phyloP scores from a whole-genome alignment of 2,329 filamentous ascomycete species.

The Aspergillus quadricinctus region DNA sequence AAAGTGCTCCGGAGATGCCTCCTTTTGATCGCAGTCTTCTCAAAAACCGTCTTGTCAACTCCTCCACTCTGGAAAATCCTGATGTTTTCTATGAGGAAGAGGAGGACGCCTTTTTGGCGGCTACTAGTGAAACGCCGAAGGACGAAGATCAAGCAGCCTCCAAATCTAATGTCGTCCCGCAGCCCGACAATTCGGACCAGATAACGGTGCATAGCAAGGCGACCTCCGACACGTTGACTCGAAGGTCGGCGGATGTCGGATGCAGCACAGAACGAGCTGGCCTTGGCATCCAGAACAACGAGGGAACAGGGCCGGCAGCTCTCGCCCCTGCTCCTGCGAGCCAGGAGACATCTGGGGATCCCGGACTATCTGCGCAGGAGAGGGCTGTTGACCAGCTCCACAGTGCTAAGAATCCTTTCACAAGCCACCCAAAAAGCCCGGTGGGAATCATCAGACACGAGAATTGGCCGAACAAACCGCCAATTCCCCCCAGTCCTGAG shows the following conservation, averaged over 20 bases:
- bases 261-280: constrained; percentile 16
- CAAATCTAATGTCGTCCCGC: constrained; percentile 1
- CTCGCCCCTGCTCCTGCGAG: background rate
- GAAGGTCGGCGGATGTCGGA: constrained; percentile 10
- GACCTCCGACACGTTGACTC: constrained; percentile 25
- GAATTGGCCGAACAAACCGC: constrained; percentile 19
- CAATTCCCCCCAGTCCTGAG: constrained; percentile 29
- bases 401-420: constrained; percentile 19
- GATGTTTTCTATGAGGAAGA: constrained; percentile 51
- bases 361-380: constrained; percentile 1
- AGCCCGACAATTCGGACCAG: constrained; percentile 12
- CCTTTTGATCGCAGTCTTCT: constrained; percentile 44
- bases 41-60: constrained; percentile 35
- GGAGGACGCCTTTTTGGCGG: constrained; percentile 46
- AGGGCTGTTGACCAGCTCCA: constrained; percentile 11
- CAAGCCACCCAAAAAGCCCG: constrained; percentile 19
- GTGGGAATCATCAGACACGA: constrained; percentile 30
- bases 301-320: constrained; percentile 2
- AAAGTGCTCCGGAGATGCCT: constrained; percentile 48
- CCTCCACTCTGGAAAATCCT: constrained; percentile 36
- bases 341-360: background rate
- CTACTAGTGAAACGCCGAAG: constrained; percentile 28
- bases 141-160: constrained; percentile 11
- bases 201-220: constrained; percentile 22
- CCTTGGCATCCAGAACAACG: constrained; percentile 26